phyloP scores from a whole-genome alignment of 148 eudicot genomes.

The Gaultheria prostrata region DNA sequence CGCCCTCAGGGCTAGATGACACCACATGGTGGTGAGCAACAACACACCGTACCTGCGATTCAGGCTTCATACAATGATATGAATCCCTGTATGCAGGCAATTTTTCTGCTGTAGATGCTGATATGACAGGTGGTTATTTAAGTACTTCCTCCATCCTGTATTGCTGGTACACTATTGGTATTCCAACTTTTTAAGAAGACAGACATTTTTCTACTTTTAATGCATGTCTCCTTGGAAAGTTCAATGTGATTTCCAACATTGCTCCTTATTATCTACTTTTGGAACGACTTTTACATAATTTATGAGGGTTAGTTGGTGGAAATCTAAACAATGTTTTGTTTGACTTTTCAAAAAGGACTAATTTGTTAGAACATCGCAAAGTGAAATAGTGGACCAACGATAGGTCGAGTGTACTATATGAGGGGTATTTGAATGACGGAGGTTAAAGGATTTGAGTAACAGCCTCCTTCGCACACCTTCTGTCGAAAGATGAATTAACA shows the following conservation, averaged over 20 bases:
- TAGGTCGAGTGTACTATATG: not conserved
- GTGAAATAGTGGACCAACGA: not conserved
- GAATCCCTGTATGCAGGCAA: not conserved
- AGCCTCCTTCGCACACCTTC: not conserved
- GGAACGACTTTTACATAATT: not conserved
- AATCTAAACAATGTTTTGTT: not conserved
- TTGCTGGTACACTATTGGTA: not conserved
- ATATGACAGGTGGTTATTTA: not conserved
- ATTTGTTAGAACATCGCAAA: not conserved
- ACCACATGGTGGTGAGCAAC: slow-evolving; percentile 1
- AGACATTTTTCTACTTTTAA: not conserved
- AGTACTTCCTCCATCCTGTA: not conserved
- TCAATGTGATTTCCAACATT: not conserved
- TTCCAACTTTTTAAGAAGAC: not conserved
- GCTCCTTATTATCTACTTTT: not conserved
- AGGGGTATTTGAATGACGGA: not conserved
- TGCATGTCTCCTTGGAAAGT: not conserved
- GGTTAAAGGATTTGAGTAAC: not conserved
- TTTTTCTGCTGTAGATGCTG: not conserved
- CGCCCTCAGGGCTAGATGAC: not conserved
- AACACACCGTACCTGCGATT: not conserved
- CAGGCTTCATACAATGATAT: not conserved
- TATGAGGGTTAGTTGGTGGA: not conserved
- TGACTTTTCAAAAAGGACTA: not conserved
- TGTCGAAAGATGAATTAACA: not conserved